Conservation (phyloP, 2,329 filamentous ascomycete genomes). For the Botrytis tulipae region DNA sequence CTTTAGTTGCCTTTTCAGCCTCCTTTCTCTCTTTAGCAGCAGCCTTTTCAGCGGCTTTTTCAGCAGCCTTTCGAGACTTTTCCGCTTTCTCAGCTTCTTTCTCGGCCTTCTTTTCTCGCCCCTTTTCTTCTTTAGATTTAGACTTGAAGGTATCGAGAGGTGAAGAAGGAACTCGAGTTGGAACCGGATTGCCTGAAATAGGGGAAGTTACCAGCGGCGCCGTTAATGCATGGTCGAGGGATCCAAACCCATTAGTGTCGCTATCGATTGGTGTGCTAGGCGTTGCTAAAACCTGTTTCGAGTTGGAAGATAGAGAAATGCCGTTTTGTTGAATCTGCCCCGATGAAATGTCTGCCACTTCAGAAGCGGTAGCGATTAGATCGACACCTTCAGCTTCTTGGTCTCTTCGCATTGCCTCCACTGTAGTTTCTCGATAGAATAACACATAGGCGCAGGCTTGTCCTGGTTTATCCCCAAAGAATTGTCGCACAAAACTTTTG, state of each 20-base stretch:
- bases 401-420: constrained; percentile 68
- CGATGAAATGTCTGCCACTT: constrained; percentile 55
- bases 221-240: constrained; percentile 65
- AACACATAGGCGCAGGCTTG: constrained; percentile 94
- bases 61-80: constrained; percentile 41
- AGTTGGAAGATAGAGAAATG: constrained; percentile 43
- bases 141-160: constrained; percentile 29
- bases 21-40: constrained; percentile 18
- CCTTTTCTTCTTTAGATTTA: constrained; percentile 59
- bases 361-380: constrained; percentile 57
- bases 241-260: constrained; percentile 53
- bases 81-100: constrained; percentile 52
- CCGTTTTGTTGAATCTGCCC: constrained; percentile 49
- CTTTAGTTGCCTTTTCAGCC: constrained; percentile 14
- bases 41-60: constrained; percentile 45
- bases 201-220: constrained; percentile 47
- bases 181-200: constrained; percentile 32
- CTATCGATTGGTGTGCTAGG: constrained; percentile 47
- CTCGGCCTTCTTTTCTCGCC: constrained; percentile 67
- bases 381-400: constrained; percentile 73
- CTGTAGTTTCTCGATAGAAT: constrained; percentile 91
- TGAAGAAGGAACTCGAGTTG: constrained; percentile 40
- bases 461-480: constrained; percentile 90
- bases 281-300: constrained; percentile 49
- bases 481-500: constrained; percentile 93